A percentile compares a stretch with the other conserved stretches of the same genome.
Evolutionary conservation across 768 basidiomycete species (phyloP).

Genomic region (Mrakia frigida): DNA sequence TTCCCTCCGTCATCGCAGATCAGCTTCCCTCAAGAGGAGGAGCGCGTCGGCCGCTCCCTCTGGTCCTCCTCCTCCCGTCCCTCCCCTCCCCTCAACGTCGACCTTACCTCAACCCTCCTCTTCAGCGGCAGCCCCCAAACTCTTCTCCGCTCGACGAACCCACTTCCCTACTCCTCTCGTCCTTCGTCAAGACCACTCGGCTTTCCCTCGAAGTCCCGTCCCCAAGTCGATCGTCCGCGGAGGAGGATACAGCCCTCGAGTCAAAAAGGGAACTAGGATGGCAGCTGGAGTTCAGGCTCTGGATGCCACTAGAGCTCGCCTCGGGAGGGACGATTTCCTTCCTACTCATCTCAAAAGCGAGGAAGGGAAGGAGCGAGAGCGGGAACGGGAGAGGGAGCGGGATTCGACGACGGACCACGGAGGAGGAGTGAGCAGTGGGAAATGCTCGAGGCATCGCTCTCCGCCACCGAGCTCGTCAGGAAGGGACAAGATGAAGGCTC

Average conservation of each 20-base stretch:
- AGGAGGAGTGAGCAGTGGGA: conserved; percentile 16
- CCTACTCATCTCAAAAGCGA: conserved; percentile 30
- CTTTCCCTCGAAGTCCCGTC: conserved; percentile 13
- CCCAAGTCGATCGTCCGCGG: not conserved
- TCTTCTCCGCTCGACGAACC: not conserved
- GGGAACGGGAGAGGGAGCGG: conserved; percentile 20
- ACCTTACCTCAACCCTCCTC: not conserved
- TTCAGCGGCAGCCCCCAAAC: not conserved
- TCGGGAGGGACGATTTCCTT: conserved; percentile 27
- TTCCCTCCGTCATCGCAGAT: conserved; percentile 13
- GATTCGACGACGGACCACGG: conserved; percentile 18
- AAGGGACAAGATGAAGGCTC: conserved; percentile 3
- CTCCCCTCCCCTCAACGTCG: not conserved
- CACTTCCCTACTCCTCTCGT: conserved; percentile 15
- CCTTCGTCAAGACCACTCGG: not conserved
- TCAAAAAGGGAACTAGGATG: not conserved
- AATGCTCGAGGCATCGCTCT: conserved; percentile 23
- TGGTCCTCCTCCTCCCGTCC: not conserved
- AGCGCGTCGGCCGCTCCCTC: not conserved
- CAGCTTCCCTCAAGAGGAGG: conserved; percentile 1
- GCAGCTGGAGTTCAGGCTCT: not conserved
- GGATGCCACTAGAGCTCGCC: not conserved
- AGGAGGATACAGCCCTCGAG: conserved; percentile 1
- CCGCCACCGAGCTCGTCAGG: conserved; percentile 20
- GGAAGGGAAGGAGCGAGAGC: conserved; percentile 25